Conservation (phyloP, 257 asterid species). For the Petunia secreta region DNA sequence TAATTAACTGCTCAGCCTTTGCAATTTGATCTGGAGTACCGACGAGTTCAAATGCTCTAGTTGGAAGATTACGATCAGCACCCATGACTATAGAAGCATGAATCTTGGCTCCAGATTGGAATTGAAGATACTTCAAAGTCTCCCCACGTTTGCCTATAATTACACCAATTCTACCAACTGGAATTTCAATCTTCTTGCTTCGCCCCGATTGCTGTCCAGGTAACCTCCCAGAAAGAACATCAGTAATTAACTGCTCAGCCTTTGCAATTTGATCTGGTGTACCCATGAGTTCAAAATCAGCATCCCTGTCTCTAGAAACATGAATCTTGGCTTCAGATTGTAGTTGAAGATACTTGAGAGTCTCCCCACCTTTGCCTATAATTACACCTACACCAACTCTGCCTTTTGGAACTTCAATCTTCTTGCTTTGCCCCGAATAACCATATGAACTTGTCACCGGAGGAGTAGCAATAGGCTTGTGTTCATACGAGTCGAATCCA, state of each 20-base stretch:
- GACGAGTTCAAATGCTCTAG: slow-evolving; percentile 36
- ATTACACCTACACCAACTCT: slow-evolving; percentile 67
- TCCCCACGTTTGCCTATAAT: slow-evolving; percentile 68
- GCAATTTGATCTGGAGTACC: slow-evolving; percentile 40
- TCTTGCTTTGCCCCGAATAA: slow-evolving; percentile 35
- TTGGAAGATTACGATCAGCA: slow-evolving; percentile 32
- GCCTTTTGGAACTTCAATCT: slow-evolving; percentile 59
- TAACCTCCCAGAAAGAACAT: slow-evolving; percentile 49
- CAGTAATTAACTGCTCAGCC: slow-evolving; percentile 37
- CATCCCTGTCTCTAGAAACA: slow-evolving; percentile 48
- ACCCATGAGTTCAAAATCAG: slow-evolving; percentile 41
- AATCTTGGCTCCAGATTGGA: slow-evolving; percentile 81
- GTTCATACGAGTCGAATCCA: slow-evolving; percentile 15
- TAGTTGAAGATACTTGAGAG: slow-evolving; percentile 69
- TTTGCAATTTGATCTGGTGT: slow-evolving; percentile 36
- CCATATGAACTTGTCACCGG: slow-evolving; percentile 30
- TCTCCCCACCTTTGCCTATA: slow-evolving; percentile 82
- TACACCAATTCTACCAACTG: too few relatives aligned
- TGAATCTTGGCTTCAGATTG: slow-evolving; percentile 88
- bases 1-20: slow-evolving; percentile 37
- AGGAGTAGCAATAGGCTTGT: slow-evolving; percentile 23
- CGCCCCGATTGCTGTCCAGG: too few relatives aligned
- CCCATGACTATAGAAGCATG: slow-evolving; percentile 55
- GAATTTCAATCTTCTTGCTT: too few relatives aligned
- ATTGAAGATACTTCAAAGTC: slow-evolving; percentile 73